Percentiles rank a stretch among this genome's conserved stretches.
phyloP scores from a whole-genome alignment of 2,329 filamentous ascomycete genomes.

The Pseudonectria foliicola region DNA sequence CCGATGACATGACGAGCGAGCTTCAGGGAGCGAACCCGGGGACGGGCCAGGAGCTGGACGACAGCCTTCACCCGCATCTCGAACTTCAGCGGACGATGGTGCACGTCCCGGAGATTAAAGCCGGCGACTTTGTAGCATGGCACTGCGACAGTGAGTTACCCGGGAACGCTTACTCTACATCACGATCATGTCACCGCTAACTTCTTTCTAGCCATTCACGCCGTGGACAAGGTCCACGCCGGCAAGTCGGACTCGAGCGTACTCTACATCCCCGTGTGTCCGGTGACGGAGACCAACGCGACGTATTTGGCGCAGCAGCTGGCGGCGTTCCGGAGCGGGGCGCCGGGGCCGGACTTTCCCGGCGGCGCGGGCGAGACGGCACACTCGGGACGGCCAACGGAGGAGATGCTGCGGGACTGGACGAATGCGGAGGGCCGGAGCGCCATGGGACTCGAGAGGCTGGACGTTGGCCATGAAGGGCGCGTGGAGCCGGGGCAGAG shows the following conservation, averaged over 20 bases:
- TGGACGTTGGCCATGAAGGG: constrained; percentile 21
- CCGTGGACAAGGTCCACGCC: constrained; percentile 71
- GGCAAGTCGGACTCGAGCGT: constrained; percentile 73
- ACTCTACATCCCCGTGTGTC: constrained; percentile 82
- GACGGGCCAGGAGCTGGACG: constrained; percentile 62
- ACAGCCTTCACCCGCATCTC: constrained; percentile 65
- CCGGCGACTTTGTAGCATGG: constrained; percentile 78
- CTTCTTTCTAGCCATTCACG: constrained; percentile 61
- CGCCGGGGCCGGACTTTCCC: constrained; percentile 63
- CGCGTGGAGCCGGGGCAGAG: constrained; percentile 28
- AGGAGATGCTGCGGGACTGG: constrained; percentile 28
- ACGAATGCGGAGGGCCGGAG: constrained; percentile 28
- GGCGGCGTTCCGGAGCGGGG: constrained; percentile 61
- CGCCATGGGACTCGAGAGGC: constrained; percentile 39
- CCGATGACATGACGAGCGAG: constrained; percentile 40
- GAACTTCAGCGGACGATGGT: constrained; percentile 62
- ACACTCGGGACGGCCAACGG: constrained; percentile 41
- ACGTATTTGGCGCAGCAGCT: constrained; percentile 64
- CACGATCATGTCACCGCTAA: too few relatives aligned
- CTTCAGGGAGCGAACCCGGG: constrained; percentile 68
- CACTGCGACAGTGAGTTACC: constrained; percentile 67
- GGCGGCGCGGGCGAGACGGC: constrained; percentile 60
- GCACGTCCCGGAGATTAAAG: constrained; percentile 58
- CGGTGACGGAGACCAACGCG: constrained; percentile 68
- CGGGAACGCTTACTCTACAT: too few relatives aligned